These are phyloP conservation scores for Phytophthora capsici DNA, from an alignment of 352 stramenopile species.

Conservation along the genomic window DNA sequence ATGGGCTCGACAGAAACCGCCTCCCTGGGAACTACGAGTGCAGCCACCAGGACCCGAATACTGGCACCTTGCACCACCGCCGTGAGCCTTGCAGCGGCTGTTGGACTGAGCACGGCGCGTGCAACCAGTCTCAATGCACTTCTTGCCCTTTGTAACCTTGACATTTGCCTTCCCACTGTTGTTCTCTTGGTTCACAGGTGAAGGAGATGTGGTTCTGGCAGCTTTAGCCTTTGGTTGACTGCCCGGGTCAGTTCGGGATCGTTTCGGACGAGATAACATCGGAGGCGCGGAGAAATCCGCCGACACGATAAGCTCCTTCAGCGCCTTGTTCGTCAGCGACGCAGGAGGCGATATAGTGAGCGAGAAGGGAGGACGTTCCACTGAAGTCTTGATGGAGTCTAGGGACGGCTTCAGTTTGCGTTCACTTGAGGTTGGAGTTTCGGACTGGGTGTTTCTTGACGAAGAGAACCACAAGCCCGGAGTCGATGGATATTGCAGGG, in stretches of 20 bases:
- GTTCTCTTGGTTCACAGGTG: constrained; percentile 24
- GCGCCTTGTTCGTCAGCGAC: constrained; percentile 34
- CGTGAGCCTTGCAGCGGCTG: constrained; percentile 82
- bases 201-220: constrained; percentile 18
- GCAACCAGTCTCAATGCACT: constrained; percentile 68
- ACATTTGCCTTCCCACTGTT: constrained; percentile 22
- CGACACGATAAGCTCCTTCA: constrained; percentile 51
- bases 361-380: constrained; percentile 26
- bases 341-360: constrained; percentile 40
- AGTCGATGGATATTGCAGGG: constrained; percentile 6
- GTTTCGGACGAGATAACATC: constrained; percentile 20
- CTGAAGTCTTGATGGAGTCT: constrained; percentile 22
- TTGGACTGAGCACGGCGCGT: constrained; percentile 81
- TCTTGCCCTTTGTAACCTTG: constrained; percentile 69
- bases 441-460: not conserved
- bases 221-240: constrained; percentile 18
- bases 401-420: constrained; percentile 15
- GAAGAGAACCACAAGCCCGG: constrained; percentile 30
- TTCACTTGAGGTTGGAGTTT: not conserved
- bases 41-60: constrained; percentile 68
- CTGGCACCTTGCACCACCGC: constrained; percentile 75
- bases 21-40: constrained; percentile 74
- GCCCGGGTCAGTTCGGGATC: constrained; percentile 6
- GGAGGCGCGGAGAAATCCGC: constrained; percentile 23
- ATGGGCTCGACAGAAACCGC: constrained; percentile 80